Evolutionary conservation across 2,329 filamentous ascomycete species (phyloP).

Genomic region (Trichoderma sp.): DNA sequence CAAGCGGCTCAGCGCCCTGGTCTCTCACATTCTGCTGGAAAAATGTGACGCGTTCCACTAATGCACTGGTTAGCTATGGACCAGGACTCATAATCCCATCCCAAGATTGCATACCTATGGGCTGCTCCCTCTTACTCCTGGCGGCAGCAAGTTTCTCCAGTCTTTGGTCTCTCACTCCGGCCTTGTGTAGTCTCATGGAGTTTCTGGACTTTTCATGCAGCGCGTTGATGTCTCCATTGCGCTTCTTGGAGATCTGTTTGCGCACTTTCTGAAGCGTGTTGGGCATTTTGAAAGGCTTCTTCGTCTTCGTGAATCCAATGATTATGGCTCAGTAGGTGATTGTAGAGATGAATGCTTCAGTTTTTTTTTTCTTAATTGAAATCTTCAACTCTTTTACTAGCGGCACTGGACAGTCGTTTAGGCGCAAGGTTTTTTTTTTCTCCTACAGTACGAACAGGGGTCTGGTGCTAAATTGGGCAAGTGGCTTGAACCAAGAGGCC

Average conservation of each 20-base stretch:
- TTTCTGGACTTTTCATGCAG: constrained; percentile 90
- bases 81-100: not conserved
- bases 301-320: not conserved
- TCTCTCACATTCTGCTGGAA: constrained; percentile 68
- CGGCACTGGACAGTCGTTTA: not conserved
- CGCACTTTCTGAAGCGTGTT: constrained; percentile 78
- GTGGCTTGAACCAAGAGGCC: not conserved
- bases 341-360: not conserved
- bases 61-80: constrained; percentile 25
- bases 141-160: constrained; percentile 71
- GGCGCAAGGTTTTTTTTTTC: constrained; percentile 4
- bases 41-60: constrained; percentile 48
- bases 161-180: constrained; percentile 78
- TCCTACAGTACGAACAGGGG: not conserved
- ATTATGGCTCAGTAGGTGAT: not conserved
- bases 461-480: constrained; percentile 4
- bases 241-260: constrained; percentile 90
- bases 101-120: constrained; percentile 59
- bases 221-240: constrained; percentile 68
- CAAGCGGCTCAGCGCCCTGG: constrained; percentile 50
- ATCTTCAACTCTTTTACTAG: not conserved
- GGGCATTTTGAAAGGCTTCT: constrained; percentile 59
- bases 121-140: constrained; percentile 72
- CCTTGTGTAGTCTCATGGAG: constrained; percentile 76
- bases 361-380: not conserved